A percentile compares a stretch with the other conserved stretches of the same genome.
Conservation (phyloP, 176 grass and related monocot species). For the Oryza meridionalis region DNA sequence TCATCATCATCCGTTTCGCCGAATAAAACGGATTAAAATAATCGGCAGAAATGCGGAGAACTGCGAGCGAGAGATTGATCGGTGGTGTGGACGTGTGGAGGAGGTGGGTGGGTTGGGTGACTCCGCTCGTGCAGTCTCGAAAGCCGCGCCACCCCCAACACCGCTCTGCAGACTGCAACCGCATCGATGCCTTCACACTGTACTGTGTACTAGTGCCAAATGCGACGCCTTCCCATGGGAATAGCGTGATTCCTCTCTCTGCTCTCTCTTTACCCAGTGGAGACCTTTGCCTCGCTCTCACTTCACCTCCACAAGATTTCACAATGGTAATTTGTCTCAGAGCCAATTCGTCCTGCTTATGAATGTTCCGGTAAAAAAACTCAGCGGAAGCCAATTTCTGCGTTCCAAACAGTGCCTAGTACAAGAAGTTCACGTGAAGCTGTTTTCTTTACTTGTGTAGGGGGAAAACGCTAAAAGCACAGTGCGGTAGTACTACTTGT, state of each 20-base stretch:
- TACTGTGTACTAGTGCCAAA: background rate
- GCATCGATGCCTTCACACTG: constrained; percentile 36
- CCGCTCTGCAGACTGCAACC: background rate
- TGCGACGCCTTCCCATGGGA: constrained; percentile 24
- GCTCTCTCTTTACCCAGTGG: background rate
- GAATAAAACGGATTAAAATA: constrained; percentile 11
- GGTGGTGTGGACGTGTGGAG: background rate
- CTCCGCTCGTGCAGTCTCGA: constrained; percentile 60
- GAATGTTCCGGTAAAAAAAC: background rate
- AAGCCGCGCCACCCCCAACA: constrained; percentile 22
- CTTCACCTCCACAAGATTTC: constrained; percentile 30
- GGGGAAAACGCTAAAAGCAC: background rate
- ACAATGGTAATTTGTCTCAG: background rate
- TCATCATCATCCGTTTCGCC: background rate
- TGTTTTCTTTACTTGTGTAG: background rate
- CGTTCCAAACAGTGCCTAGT: too few relatives aligned
- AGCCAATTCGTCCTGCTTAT: too few relatives aligned
- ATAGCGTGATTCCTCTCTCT: constrained; percentile 41
- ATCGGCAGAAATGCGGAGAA: constrained; percentile 32
- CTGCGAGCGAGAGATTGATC: constrained; percentile 14
- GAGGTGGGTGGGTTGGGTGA: background rate
- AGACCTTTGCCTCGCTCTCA: background rate
- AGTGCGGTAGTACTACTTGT: background rate
- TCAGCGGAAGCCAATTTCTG: background rate
- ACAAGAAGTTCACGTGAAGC: background rate